phyloP scores from a whole-genome alignment of 2,329 filamentous ascomycete genomes.

The Neophaeococcomyces aloes region DNA sequence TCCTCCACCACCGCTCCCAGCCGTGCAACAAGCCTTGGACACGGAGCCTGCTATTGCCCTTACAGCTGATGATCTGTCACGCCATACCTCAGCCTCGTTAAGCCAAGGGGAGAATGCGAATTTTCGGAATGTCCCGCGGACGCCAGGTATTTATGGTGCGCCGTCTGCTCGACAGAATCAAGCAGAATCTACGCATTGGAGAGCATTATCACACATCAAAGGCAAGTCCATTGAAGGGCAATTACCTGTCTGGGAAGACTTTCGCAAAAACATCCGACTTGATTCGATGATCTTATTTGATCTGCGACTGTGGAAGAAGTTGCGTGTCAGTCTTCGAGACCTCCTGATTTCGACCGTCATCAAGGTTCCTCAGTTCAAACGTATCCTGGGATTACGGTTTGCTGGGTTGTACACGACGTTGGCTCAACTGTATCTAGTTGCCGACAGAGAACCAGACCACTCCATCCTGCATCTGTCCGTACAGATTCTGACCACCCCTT shows the following conservation, averaged over 20 bases:
- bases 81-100: constrained; percentile 1
- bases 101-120: constrained; percentile 21
- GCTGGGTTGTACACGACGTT: constrained; percentile 88
- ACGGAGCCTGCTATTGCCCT: constrained; percentile 9
- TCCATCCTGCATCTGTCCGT: constrained; percentile 96
- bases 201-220: constrained; percentile 3
- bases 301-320: constrained; percentile 89
- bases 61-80: constrained; percentile 13
- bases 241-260: constrained; percentile 73
- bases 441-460: constrained; percentile 91
- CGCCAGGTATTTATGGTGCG: constrained; percentile 44
- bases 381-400: constrained; percentile 83
- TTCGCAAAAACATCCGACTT: constrained; percentile 78
- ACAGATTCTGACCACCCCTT: constrained; percentile 92
- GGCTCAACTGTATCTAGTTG: constrained; percentile 89
- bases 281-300: constrained; percentile 96
- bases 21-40: constrained; percentile 6
- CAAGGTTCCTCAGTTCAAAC: constrained; percentile 90
- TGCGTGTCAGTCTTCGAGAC: constrained; percentile 78
- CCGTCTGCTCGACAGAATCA: constrained; percentile 12
- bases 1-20: constrained; percentile 52
- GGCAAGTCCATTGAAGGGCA: constrained; percentile 52
- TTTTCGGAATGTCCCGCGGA: constrained; percentile 68
- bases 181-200: constrained; percentile 19
- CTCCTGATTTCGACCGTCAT: constrained; percentile 96